Evolutionary conservation across 176 grass and related monocot species (phyloP).

Genomic region (Neostapfia colusana): DNA sequence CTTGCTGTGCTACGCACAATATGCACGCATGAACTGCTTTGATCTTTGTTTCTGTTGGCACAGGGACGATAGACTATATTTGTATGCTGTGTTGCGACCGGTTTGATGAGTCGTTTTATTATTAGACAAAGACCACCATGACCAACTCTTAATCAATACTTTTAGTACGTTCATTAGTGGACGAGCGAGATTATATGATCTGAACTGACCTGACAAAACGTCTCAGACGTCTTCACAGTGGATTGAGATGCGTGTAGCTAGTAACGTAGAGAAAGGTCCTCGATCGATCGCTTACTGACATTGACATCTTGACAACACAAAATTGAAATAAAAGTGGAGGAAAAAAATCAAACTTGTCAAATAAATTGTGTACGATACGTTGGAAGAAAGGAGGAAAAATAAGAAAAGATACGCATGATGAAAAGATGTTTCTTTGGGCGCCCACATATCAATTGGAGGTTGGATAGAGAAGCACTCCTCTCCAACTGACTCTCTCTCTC

Average conservation of each 20-base stretch:
- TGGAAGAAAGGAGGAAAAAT: neutral
- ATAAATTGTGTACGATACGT: neutral
- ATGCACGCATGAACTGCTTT: neutral
- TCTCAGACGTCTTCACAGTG: constrained; percentile 7
- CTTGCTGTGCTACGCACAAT: neutral
- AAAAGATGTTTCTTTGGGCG: constrained; percentile 34
- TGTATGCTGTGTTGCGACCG: constrained; percentile 11
- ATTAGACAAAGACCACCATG: constrained; percentile 33
- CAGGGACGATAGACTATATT: constrained; percentile 8
- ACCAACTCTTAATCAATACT: constrained; percentile 27
- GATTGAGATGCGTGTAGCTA: constrained; percentile 23
- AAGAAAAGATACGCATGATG: constrained; percentile 22
- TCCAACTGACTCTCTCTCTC: constrained; percentile 41
- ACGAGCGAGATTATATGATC: constrained; percentile 34
- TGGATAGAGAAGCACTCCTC: constrained; percentile 56
- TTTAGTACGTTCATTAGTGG: constrained; percentile 37
- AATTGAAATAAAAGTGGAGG: neutral
- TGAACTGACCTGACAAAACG: constrained; percentile 50
- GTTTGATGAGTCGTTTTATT: neutral
- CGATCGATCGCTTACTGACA: neutral
- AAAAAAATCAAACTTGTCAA: too few relatives aligned
- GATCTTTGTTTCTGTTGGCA: constrained; percentile 21
- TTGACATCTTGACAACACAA: neutral
- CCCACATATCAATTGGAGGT: neutral
- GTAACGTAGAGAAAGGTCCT: neutral